phyloP scores from a whole-genome alignment of 2,329 filamentous ascomycete genomes.

The Cladosporium sp. region DNA sequence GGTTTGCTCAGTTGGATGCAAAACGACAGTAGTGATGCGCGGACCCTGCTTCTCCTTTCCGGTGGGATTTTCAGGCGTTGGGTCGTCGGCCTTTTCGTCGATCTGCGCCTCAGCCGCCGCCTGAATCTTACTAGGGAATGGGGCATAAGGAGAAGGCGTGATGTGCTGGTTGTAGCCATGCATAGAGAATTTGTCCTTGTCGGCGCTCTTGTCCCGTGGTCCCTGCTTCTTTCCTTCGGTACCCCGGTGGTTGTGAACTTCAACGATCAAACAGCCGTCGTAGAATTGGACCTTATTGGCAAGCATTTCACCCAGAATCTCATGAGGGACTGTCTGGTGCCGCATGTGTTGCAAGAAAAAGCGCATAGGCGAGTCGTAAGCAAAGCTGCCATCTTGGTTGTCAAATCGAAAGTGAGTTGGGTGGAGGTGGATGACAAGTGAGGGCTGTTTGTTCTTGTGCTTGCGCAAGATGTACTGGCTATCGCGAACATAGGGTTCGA shows the following conservation, averaged over 20 bases:
- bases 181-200: conserved; percentile 71
- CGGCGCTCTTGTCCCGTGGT: conserved; percentile 46
- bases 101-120: conserved; percentile 17
- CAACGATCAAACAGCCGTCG: conserved; percentile 89
- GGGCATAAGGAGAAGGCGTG: conserved; percentile 80
- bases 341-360: conserved; percentile 73
- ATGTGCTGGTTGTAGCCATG: conserved; percentile 90
- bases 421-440: conserved; percentile 81
- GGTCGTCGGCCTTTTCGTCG: conserved; percentile 36
- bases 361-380: conserved; percentile 89
- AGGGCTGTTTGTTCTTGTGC: conserved; percentile 68
- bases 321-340: conserved; percentile 77
- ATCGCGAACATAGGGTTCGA: conserved; percentile 56
- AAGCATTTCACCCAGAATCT: conserved; percentile 76
- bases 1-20: conserved; percentile 77
- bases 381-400: conserved; percentile 86
- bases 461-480: conserved; percentile 78
- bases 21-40: conserved; percentile 70
- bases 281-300: conserved; percentile 75
- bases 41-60: conserved; percentile 39
- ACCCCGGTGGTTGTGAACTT: conserved; percentile 81
- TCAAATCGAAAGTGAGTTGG: conserved; percentile 87
- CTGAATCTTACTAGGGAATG: conserved; percentile 52
- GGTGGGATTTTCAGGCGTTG: conserved; percentile 27
- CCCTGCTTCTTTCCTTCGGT: conserved; percentile 40